Base-by-base conservation (phyloP, 208 protist genomes). In the Leishmania tarentolae region DNA sequence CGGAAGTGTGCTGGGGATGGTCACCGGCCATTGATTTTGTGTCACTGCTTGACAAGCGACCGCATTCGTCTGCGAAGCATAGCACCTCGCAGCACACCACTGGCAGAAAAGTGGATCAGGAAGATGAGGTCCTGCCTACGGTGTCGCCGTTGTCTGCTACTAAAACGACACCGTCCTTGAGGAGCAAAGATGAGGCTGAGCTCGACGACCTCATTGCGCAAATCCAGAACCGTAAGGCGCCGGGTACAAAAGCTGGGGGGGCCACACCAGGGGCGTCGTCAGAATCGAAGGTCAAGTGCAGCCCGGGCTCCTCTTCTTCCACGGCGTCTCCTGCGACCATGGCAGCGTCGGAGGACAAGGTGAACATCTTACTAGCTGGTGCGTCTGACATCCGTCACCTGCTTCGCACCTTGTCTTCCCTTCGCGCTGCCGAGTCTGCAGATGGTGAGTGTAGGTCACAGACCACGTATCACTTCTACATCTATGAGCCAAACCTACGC, bases 401-500 rank as follows among this genome's bases (percentile, higher is more conserved):
- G 70, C 83, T 98, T 47, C 85, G 89, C 79, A 98, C 95, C 2
- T 72, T 97, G 19, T 75, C 92, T n/a, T 86, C 87, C 9, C 63
- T 96, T 19, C 91, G 90, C 17, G 78, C 91, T 13, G 72, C 75
- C 15, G 82, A 82, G 47, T 69, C 68, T 44, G 59, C 76, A 71
- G 68, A 59, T 28, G 65, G 66, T 44, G 46, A 24, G 72, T 28
- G n/a, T 42, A 65, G 7, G 35, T 3, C 37, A n/a, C 66, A 35
- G 24, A 59, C 80, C 15, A 77, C 79, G 4, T 94, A 93, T 42
- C 89, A 98, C 79, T 97, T 98, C 73, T 97, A 94, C 79, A 35
- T 98, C 46, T 96, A 98, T 80, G 95, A 98, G 81, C 93, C 94
- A 21, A 98, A 95, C 76, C 82, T 98, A 74, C 87, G 94, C 4